Evolutionary conservation across 2,329 filamentous ascomycete genomes (phyloP).

Genomic region (Fusarium anthophilum): DNA sequence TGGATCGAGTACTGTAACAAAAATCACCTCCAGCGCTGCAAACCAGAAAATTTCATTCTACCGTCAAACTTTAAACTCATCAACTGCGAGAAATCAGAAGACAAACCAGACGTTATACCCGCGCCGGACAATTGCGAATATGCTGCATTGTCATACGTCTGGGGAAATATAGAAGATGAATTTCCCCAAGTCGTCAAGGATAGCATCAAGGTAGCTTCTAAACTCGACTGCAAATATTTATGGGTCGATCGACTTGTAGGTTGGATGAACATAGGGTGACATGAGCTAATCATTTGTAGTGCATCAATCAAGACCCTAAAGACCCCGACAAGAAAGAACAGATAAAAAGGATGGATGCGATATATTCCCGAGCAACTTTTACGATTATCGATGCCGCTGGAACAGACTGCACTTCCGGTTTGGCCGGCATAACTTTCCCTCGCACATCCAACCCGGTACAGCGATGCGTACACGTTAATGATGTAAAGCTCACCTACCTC

Average conservation of each 20-base stretch:
- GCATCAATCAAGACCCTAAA: not conserved
- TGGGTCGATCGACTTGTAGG: not conserved
- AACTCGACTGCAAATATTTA: not conserved
- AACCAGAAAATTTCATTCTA: not conserved
- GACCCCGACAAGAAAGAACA: no score
- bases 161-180: not conserved
- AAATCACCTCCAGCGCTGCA: not conserved
- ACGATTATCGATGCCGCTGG: no score
- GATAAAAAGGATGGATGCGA: no score
- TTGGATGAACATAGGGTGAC: not conserved
- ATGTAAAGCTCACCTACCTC: not conserved
- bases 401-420: no score
- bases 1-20: not conserved
- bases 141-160: not conserved
- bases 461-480: not conserved
- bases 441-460: no score
- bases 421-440: no score
- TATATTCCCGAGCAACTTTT: no score
- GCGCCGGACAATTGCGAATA: not conserved
- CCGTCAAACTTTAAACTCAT: not conserved
- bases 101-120: fast-evolving
- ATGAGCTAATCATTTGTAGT: not conserved
- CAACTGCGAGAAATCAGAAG: not conserved
- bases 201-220: not conserved
- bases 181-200: not conserved